Conservation (phyloP, 2,329 filamentous ascomycete genomes). For the Colletotrichum sp. region DNA sequence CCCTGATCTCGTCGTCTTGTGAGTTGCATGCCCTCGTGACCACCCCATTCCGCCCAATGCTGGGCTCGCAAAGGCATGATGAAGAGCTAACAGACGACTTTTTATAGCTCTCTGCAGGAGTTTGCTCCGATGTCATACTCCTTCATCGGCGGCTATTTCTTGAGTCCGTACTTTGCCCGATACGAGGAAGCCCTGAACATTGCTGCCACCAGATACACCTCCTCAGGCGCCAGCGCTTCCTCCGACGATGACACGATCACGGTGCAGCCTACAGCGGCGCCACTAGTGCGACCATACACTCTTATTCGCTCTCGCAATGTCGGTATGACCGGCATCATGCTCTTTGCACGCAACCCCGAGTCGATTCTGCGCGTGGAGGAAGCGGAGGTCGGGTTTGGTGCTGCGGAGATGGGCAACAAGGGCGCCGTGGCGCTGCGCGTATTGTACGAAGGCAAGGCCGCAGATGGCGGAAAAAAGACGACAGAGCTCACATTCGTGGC, state of each 20-base stretch:
- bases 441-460: slow-evolving; percentile 52
- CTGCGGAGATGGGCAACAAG: slow-evolving; percentile 93
- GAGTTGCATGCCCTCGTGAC: slow-evolving; percentile 34
- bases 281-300: slow-evolving; percentile 60
- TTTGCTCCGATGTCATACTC: slow-evolving; percentile 83
- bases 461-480: slow-evolving; percentile 32
- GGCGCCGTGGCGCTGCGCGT: slow-evolving; percentile 84
- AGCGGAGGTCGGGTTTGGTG: slow-evolving; percentile 84
- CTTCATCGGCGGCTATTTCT: slow-evolving; percentile 83
- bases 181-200: slow-evolving; percentile 75
- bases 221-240: slow-evolving; percentile 2
- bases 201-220: slow-evolving; percentile 55
- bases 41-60: not conserved
- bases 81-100: not conserved
- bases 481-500: slow-evolving; percentile 84
- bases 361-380: slow-evolving; percentile 71
- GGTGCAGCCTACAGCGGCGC: slow-evolving; percentile 18
- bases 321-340: slow-evolving; percentile 88
- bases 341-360: slow-evolving; percentile 74
- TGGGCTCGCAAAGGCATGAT: not conserved
- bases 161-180: slow-evolving; percentile 76
- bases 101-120: slow-evolving; percentile 80
- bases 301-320: slow-evolving; percentile 76
- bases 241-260: slow-evolving; percentile 21
- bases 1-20: slow-evolving; percentile 64